Conservation (phyloP, 169 alveolate species). For the Plasmodium ovale region DNA sequence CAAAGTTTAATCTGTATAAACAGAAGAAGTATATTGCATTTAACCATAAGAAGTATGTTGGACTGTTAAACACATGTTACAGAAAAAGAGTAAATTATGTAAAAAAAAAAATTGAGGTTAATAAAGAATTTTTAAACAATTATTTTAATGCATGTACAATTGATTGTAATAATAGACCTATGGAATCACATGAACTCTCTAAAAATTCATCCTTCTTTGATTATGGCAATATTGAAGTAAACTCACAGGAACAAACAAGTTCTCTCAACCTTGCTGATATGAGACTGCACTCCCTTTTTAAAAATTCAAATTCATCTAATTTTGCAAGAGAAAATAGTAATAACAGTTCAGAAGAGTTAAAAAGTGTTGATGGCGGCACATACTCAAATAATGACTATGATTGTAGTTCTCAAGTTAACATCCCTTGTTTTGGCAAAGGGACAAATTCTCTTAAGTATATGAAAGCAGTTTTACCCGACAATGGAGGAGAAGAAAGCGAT, state of each 20-base stretch:
- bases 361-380: background rate
- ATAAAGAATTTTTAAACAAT: conserved; percentile 22
- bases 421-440: conserved; percentile 8
- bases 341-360: background rate
- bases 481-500: conserved; percentile 45
- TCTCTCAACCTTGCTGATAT: conserved; percentile 14
- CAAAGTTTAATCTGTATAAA: background rate
- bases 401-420: background rate
- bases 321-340: background rate
- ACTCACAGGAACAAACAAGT: conserved; percentile 9
- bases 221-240: conserved; percentile 13
- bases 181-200: conserved; percentile 31
- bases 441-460: conserved; percentile 2
- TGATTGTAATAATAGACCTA: conserved; percentile 8
- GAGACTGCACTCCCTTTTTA: conserved; percentile 9
- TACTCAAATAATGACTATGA: background rate
- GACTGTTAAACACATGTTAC: conserved; percentile 7
- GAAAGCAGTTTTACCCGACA: conserved; percentile 18
- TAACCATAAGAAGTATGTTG: conserved; percentile 22
- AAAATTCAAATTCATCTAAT: background rate
- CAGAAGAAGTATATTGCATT: conserved; percentile 32
- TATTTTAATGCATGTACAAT: conserved; percentile 48
- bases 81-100: conserved; percentile 10
- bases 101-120: conserved; percentile 38
- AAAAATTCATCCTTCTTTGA: conserved; percentile 12